Evolutionary conservation across 768 basidiomycete genomes (phyloP), one percentile per base, ranked within the genome.

Genomic region (Tylopilus plumbeoviolaceoides): DNA sequence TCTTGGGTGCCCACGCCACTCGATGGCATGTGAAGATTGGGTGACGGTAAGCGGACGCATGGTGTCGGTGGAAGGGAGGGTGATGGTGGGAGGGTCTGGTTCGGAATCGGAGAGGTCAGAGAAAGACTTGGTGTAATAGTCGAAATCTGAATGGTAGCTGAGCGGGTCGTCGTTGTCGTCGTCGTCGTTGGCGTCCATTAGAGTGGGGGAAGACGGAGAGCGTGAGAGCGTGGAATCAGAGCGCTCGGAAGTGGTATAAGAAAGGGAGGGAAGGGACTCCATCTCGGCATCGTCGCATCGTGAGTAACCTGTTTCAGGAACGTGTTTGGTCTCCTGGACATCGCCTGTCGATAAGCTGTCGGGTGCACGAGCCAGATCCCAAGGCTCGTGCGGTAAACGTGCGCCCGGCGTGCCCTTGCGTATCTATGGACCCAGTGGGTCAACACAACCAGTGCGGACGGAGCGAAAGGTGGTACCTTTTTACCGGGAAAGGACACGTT

Each of bases 351-450:
- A 23, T 23, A 5, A 2, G 23, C 23, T 23, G 23, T 23, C 23
- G 23, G 5, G 23, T 23, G 23, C 23, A 5, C 23, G 23, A 49
- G 66, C 57, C 50, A 65, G 58, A 20, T 72, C 53, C 75, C 75
- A 76, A 23, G 75, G 75, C 36, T 76, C 75, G 33, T 74, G 64
- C 10, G 75, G 75, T 42, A 76, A 55, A 18, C 66, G 72, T 41
- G 75, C 76, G 15, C 75, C 75, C 8, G 74, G 71, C 3, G 67
- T 70, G 6, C 75, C 75, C 45, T 71, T 75, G 41, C 72, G 71
- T 45, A 70, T 63, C 75, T 76, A 44, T 53, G 4, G 42, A 14
- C 20, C 27, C 30, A 23, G 4, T 23, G 23, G 30, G 30, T 30
- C 30, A 30, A 30, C 30, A 30, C 30, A n/a, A 7, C 30, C 30